Evolutionary conservation across 306 rosid species (phyloP).

Genomic region (Citrullus amarus): DNA sequence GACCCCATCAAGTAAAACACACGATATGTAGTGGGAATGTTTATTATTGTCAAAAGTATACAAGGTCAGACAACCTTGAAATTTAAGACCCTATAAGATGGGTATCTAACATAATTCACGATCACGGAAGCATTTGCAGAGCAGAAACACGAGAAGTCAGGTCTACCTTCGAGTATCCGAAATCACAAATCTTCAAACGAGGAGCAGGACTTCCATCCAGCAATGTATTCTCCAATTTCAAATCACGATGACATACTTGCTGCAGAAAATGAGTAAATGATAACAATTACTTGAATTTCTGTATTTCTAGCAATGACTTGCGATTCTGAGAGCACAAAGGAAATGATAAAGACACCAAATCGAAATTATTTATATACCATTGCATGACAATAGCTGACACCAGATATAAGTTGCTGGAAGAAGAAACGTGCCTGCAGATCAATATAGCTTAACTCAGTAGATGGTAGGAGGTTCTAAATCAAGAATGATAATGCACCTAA

Average conservation of each 20-base stretch:
- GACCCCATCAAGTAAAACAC: background rate
- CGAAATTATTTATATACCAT: conserved; percentile 41
- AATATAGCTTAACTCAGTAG: background rate
- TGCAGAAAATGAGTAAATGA: conserved; percentile 29
- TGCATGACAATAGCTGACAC: conserved; percentile 87
- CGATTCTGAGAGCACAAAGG: background rate
- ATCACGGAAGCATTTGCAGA: background rate
- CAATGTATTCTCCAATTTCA: conserved; percentile 88
- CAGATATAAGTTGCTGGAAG: conserved; percentile 94
- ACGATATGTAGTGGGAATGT: background rate
- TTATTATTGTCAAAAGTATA: background rate
- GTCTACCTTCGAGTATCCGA: conserved; percentile 85
- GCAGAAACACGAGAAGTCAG: background rate
- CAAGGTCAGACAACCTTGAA: background rate
- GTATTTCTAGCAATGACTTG: conserved; percentile 2
- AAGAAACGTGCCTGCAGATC: conserved; percentile 80
- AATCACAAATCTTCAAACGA: conserved; percentile 87
- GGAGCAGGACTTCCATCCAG: conserved; percentile 85
- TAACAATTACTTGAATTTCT: conserved; percentile 7
- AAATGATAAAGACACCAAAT: background rate
- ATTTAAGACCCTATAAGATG: background rate
- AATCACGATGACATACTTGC: conserved; percentile 97
- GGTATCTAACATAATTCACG: background rate
- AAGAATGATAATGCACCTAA: background rate
- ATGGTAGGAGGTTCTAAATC: background rate